Percentiles rank a stretch among this genome's conserved stretches.
Evolutionary conservation across 2,329 filamentous ascomycete species (phyloP).

Genomic region (Trichoderma sp.): DNA sequence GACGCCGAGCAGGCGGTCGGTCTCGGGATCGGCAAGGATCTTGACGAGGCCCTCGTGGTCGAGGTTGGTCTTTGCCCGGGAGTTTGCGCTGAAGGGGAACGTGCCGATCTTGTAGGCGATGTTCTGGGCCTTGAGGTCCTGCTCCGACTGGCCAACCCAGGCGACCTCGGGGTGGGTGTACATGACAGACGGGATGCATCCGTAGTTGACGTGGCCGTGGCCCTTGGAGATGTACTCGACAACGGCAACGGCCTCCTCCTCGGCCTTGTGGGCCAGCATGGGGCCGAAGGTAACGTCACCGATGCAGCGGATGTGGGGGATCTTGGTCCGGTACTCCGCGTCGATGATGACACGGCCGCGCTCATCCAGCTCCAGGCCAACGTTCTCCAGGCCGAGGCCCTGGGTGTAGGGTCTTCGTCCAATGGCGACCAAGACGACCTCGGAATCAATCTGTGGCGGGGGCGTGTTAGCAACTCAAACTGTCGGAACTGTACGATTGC

Average conservation of each 20-base stretch:
- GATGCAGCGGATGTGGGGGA: constrained; percentile 93
- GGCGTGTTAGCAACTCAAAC: constrained; percentile 24
- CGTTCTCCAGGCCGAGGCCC: constrained; percentile 89
- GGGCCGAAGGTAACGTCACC: constrained; percentile 96
- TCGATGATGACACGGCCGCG: constrained; percentile 94
- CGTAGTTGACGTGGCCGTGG: constrained; percentile 98
- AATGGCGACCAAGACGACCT: constrained; percentile 95
- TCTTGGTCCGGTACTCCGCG: constrained; percentile 97
- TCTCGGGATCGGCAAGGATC: constrained; percentile 94
- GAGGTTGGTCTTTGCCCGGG: constrained; percentile 96
- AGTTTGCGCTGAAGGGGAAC: constrained; percentile 98
- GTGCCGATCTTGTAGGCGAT: constrained; percentile 89
- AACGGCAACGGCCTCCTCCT: constrained; percentile 93
- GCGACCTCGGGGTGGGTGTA: constrained; percentile 98
- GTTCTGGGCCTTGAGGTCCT: constrained; percentile 85
- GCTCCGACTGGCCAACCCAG: constrained; percentile 97
- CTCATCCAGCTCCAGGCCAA: constrained; percentile 88
- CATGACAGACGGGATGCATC: constrained; percentile 96
- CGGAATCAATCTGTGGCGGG: constrained; percentile 71
- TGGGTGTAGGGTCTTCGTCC: constrained; percentile 92
- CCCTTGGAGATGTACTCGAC: constrained; percentile 98
- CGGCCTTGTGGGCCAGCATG: constrained; percentile 99
- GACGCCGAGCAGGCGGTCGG: constrained; percentile 88
- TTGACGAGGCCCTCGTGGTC: constrained; percentile 96
- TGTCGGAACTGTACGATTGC: neutral